Conservation (phyloP, 1,139 yeast genomes). For the Yamadazyma diospyri region DNA sequence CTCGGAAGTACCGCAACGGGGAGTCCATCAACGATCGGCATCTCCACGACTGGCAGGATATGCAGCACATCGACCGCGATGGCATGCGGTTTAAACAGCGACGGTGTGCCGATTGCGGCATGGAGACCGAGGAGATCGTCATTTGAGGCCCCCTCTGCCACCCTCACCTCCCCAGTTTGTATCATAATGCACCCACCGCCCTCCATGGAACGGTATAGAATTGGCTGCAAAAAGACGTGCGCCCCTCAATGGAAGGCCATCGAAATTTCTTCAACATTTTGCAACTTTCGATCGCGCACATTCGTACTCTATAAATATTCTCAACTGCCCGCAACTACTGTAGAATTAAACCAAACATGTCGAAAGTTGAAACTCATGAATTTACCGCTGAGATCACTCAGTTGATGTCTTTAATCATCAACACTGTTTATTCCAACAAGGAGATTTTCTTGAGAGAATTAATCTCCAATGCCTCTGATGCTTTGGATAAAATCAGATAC, state of each 20-base stretch:
- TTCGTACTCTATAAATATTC: conserved; percentile 2
- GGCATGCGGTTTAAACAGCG: conserved; percentile 49
- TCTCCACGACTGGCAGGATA: conserved; percentile 69
- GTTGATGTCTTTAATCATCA: conserved; percentile 99
- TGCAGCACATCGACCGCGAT: conserved; percentile 34
- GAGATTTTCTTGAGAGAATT: conserved; percentile 99
- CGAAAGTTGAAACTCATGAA: conserved; percentile 82
- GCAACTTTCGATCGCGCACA: conserved; percentile 12
- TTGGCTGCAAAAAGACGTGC: conserved; percentile 9
- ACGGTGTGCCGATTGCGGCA: conserved; percentile 79
- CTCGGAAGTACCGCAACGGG: conserved; percentile 63
- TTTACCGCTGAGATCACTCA: conserved; percentile 99
- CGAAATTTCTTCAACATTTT: conserved; percentile 12
- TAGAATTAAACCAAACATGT: conserved; percentile 35
- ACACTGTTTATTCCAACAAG: conserved; percentile 99
- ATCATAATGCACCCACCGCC: background rate
- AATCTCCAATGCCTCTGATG: conserved; percentile 90
- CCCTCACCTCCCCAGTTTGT: background rate
- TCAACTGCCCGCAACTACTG: conserved; percentile 1
- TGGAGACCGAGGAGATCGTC: conserved; percentile 66
- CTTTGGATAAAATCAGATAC: conserved; percentile 92
- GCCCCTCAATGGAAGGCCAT: conserved; percentile 3
- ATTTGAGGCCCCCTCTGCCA: background rate
- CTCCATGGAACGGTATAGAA: too few species aligned
- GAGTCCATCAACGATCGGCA: conserved; percentile 53